phyloP scores from a whole-genome alignment of 2,329 filamentous ascomycete genomes.

The Curvularia spicifera region DNA sequence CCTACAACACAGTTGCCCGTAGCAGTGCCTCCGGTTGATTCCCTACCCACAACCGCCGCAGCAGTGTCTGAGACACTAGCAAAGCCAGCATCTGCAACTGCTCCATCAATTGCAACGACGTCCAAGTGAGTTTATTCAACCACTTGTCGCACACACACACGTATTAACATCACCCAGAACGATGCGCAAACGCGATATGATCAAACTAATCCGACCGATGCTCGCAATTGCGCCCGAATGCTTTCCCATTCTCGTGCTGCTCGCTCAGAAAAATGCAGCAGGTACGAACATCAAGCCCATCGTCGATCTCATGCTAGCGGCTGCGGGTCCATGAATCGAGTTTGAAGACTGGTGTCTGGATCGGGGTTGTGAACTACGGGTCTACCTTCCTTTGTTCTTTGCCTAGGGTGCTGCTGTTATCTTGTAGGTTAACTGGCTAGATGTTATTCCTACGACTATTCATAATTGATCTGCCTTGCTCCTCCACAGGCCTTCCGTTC shows the following conservation, averaged over 20 bases:
- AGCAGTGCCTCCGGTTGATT: background rate
- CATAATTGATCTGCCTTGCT: background rate
- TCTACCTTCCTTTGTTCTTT: background rate
- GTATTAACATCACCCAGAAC: slow-evolving; percentile 9
- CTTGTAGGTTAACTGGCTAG: background rate
- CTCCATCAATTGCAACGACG: slow-evolving; percentile 11
- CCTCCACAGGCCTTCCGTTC: background rate
- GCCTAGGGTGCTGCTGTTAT: background rate
- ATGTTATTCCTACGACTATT: background rate
- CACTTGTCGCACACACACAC: background rate
- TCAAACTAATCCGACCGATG: slow-evolving; percentile 11
- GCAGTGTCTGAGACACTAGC: background rate
- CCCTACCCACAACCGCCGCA: background rate
- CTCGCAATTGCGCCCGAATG: slow-evolving; percentile 20
- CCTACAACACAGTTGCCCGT: background rate
- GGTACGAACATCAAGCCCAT: slow-evolving; percentile 33
- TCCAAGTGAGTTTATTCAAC: slow-evolving; percentile 1
- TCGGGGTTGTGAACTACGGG: slow-evolving; percentile 10
- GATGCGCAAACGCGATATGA: slow-evolving; percentile 16
- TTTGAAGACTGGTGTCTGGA: slow-evolving; percentile 8
- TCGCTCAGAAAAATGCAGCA: slow-evolving; percentile 32
- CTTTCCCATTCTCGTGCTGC: slow-evolving; percentile 21
- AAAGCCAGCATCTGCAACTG: slow-evolving; percentile 11
- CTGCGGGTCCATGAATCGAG: slow-evolving; percentile 15
- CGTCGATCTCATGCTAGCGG: slow-evolving; percentile 17